These are phyloP conservation scores for Durio zibethinus DNA, from an alignment of 345 rosid genomes.

Conservation along the genomic window DNA sequence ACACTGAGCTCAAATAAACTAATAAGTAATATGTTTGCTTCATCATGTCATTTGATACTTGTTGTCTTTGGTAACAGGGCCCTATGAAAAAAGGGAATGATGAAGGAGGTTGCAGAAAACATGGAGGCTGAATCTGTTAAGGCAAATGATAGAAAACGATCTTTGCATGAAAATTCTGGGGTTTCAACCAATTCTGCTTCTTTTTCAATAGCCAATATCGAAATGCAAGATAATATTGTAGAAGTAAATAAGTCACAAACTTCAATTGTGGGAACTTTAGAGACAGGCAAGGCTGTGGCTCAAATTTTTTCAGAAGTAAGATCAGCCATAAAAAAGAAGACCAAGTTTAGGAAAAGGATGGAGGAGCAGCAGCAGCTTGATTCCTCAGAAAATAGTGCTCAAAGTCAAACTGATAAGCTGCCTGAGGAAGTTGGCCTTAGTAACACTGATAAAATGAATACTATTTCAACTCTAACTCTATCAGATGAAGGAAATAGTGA, in stretches of 20 bases:
- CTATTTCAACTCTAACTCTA: neutral
- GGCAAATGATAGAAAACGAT: slow-evolving; percentile 8
- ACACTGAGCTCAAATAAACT: neutral
- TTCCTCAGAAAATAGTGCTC: slow-evolving; percentile 7
- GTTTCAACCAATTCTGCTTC: slow-evolving; percentile 14
- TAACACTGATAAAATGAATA: neutral
- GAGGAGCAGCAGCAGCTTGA: slow-evolving; percentile 9
- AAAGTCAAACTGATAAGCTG: neutral
- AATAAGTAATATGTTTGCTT: neutral
- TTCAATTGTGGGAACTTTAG: slow-evolving; percentile 16
- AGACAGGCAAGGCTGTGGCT: neutral
- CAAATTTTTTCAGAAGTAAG: neutral
- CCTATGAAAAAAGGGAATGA: neutral
- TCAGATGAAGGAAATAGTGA: neutral
- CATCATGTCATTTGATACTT: neutral
- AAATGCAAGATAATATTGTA: slow-evolving; percentile 17
- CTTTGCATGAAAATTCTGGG: slow-evolving; percentile 10
- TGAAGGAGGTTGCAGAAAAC: neutral
- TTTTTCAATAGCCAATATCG: slow-evolving; percentile 6
- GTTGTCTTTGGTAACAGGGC: neutral
- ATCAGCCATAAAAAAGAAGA: neutral
- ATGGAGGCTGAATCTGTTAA: slow-evolving; percentile 6
- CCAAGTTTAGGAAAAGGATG: slow-evolving; percentile 17
- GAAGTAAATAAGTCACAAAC: slow-evolving; percentile 13
- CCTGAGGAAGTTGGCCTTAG: slow-evolving; percentile 6